Conservation (phyloP, 306 rosid genomes). For the Prunus dulcis region DNA sequence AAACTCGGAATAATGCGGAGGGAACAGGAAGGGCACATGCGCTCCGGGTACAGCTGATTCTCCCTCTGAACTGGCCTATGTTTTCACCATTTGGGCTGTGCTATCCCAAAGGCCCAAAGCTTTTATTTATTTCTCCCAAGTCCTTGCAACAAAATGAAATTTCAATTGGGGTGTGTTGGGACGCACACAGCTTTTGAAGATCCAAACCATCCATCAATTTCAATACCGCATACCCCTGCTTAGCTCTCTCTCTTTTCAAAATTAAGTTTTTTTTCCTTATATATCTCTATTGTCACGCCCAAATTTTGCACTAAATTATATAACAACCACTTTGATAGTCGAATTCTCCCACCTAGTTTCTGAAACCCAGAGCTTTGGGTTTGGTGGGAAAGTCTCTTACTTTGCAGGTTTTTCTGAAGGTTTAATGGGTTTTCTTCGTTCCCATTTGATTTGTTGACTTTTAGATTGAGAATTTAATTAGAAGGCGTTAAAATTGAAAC, state of each 20-base stretch:
- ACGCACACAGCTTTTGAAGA: conserved; percentile 29
- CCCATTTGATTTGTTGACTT: conserved; percentile 34
- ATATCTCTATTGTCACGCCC: not conserved
- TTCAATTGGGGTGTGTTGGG: conserved; percentile 6
- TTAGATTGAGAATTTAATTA: conserved; percentile 36
- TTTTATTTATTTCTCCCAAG: no score
- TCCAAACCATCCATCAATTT: conserved; percentile 20
- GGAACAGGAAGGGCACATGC: no score
- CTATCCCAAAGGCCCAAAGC: not conserved
- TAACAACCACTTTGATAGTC: not conserved
- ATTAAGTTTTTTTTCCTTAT: conserved; percentile 1
- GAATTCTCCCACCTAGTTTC: not conserved
- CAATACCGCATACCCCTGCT: conserved; percentile 18
- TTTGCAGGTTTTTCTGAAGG: not conserved
- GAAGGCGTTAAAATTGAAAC: conserved; percentile 19
- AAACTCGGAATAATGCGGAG: no score
- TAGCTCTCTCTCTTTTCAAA: not conserved
- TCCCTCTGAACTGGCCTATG: not conserved
- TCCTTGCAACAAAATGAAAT: no score
- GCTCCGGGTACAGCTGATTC: no score
- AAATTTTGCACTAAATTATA: not conserved
- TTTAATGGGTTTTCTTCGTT: conserved; percentile 11
- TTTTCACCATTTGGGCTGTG: not conserved
- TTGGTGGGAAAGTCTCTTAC: not conserved
- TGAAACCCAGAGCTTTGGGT: conserved; percentile 4